Base-by-base conservation (phyloP, 2,329 filamentous ascomycete genomes). In the Dendrostoma leiphaemia region DNA sequence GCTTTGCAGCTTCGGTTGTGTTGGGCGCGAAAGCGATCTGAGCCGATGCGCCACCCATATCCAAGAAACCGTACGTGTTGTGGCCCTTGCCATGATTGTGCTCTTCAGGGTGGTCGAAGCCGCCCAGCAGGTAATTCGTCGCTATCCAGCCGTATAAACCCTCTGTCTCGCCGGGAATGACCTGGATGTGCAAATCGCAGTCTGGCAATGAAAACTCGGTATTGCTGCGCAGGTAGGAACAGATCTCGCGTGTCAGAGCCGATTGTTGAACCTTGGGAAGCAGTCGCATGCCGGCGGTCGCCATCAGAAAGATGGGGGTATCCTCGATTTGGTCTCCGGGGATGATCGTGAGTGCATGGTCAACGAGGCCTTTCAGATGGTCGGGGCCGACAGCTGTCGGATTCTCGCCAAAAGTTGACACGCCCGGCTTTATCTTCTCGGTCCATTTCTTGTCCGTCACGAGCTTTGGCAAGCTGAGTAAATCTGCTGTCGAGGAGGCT, bases 11-110 rank as follows among this genome's bases (percentile, higher is more conserved):
- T 69, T 99, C 94, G 1, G 94, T 97, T 4, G 82, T 74, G 70
- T 99, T 99, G 1, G 94, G 94, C 2, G 92, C 93, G 70, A 99
- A 99, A 0, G 95, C 94, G 65, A 99, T 97, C 72, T 99, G 94
- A 15, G 94, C 93, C 0, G 93, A 97, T 24, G 94, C 94, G 48
- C 94, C 94, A 47, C 94, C 94, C 95, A 99, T 99, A 68, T 99
- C 94, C 57, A 99, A 76, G 65, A 99, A 99, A 0, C 94, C 94
- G 69, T 97, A 99, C 0, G 94, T 99, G 65, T 92, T 89, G 68
- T 97, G 94, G 24, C 82, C 84, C 61, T 96, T 91, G 49, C 91
- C 91, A 68, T 96, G 91, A 50, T 83, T 76, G 64, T 96, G 90
- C 13, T 84, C 74, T 48, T 86, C 75, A 0, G 90, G 86, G 17